A percentile compares a stretch with the other conserved stretches of the same genome.
Evolutionary conservation across 805 yeast genomes (phyloP).

Genomic region (Candida ponderosae): DNA sequence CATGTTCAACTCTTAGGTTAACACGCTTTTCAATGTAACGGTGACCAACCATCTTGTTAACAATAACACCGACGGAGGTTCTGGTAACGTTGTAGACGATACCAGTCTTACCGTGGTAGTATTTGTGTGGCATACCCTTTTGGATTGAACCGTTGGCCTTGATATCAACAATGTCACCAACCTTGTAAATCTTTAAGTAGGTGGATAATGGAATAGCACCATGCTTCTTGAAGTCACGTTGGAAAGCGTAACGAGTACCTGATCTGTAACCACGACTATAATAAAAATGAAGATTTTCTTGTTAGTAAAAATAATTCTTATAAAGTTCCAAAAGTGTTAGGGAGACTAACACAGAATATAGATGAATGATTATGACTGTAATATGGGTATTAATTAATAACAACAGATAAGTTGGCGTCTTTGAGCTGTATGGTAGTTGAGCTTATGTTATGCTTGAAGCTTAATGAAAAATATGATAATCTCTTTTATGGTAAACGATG

Average conservation of each 20-base stretch:
- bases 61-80: slow-evolving; percentile 95
- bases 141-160: slow-evolving; percentile 99
- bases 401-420: too few species aligned
- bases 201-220: slow-evolving; percentile 92
- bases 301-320: neutral
- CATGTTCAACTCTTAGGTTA: slow-evolving; percentile 97
- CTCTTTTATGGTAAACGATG: too few species aligned
- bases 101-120: slow-evolving; percentile 99
- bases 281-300: slow-evolving; percentile 7
- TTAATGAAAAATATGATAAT: too few species aligned
- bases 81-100: slow-evolving; percentile 98
- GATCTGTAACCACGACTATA: slow-evolving; percentile 97
- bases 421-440: too few species aligned
- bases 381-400: too few species aligned
- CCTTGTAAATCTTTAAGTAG: slow-evolving; percentile 96
- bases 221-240: slow-evolving; percentile 96
- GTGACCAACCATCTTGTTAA: slow-evolving; percentile 98
- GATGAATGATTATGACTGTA: too few species aligned
- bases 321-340: too few species aligned
- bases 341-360: too few species aligned
- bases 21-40: slow-evolving; percentile 98
- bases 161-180: slow-evolving; percentile 99
- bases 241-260: slow-evolving; percentile 99
- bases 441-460: too few species aligned
- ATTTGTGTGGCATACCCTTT: slow-evolving; percentile 99